Evolutionary conservation across 1,139 yeast genomes (phyloP), one percentile per base, ranked within the genome.

Genomic region (Candida sp.): DNA sequence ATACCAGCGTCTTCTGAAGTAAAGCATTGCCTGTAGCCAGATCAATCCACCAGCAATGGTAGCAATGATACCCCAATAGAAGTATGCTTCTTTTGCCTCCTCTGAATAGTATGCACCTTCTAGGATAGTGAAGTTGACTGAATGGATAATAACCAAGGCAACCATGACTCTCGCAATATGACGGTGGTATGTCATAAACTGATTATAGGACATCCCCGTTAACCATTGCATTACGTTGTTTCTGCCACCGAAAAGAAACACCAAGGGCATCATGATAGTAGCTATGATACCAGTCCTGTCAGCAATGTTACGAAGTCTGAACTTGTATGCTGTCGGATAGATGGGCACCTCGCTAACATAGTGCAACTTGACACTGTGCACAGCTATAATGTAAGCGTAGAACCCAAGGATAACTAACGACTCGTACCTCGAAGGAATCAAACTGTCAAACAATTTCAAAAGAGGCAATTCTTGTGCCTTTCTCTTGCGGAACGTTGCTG

Each of bases 151-250:
- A 4, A 69, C 64, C 49, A 67, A 66, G 27, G 59, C 49, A 51
- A 69, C 65, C 42, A 63, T 68, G 23, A 63, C 62, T 51, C 80
- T 65, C 2, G 75, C 71, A 7, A 71, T 59, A 75, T 78, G 75
- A 51, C 75, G 65, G 53, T 75, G 80, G 53, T 62, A 73, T 6
- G 69, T 55, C 42, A 73, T 60, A 58, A 69, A 74, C 11, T 75
- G 67, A 35, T 74, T 64, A 56, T 63, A 75, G 49, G 67, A 63
- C 72, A 74, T 69, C n/a, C 75, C 67, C 2, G 78, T 72, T 9
- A 71, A 37, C 77, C 78, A 75, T 53, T 68, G 76, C 52, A 75
- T 63, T 49, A 75, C 68, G 57, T 75, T 75, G 57, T 75, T 75
- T 47, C 80, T 63, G 2, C 80, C 80, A 27, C 77, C 80, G 59